Conservation (phyloP, 345 rosid species). For the Rubroshorea leprosula region DNA sequence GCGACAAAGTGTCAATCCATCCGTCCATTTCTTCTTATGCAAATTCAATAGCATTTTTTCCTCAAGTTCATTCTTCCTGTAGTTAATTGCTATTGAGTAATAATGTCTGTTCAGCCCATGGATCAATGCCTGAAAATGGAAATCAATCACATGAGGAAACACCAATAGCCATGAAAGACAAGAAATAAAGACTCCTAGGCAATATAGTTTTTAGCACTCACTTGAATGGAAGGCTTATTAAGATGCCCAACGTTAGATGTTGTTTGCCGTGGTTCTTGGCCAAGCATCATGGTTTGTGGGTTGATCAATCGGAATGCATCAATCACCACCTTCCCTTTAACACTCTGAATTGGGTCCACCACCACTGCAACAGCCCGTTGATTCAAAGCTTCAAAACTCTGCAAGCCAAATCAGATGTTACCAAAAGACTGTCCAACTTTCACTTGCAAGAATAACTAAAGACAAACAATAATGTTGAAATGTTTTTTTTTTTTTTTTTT, state of each 20-base stretch:
- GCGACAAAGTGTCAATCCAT: conserved; percentile 78
- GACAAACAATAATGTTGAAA: too few relatives aligned
- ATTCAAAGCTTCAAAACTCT: conserved; percentile 99
- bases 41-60: conserved; percentile 96
- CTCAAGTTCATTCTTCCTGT: conserved; percentile 94
- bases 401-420: conserved; percentile 16
- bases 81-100: conserved; percentile 96
- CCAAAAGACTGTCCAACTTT: conserved; percentile 4
- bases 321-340: conserved; percentile 96
- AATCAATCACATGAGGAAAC: conserved; percentile 16
- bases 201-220: conserved; percentile 23
- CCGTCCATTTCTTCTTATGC: conserved; percentile 99
- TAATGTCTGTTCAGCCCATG: conserved; percentile 98
- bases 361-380: conserved; percentile 99
- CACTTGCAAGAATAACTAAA: not conserved
- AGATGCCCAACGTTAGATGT: conserved; percentile 98
- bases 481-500: too few relatives aligned
- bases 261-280: conserved; percentile 98
- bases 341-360: conserved; percentile 98
- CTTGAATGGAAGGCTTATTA: conserved; percentile 97
- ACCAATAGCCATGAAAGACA: not conserved
- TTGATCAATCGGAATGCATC: conserved; percentile 96
- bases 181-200: not conserved
- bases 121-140: conserved; percentile 69
- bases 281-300: conserved; percentile 99